A percentile compares a stretch with the other conserved stretches of the same genome.
phyloP scores from a whole-genome alignment of 1,139 yeast species.

The Scheffersomyces lignicola region DNA sequence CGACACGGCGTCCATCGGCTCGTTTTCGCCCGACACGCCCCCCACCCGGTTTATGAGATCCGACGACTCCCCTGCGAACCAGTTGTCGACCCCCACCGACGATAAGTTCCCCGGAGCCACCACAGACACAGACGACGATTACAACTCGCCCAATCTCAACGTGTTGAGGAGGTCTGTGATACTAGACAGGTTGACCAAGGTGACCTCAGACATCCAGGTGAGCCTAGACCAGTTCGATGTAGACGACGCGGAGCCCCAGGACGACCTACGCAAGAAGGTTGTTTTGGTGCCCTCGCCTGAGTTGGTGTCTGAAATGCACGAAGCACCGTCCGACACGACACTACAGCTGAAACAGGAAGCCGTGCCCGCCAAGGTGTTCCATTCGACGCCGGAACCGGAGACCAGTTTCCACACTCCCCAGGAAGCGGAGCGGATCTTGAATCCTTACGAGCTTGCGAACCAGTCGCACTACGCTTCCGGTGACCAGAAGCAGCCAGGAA shows the following conservation, averaged over 20 bases:
- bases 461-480: no score
- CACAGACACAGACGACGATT: slow-evolving; percentile 12
- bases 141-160: slow-evolving; percentile 9
- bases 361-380: not conserved
- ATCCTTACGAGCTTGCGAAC: no score
- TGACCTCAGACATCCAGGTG: slow-evolving; percentile 42
- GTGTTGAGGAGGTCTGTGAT: slow-evolving; percentile 37
- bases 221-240: slow-evolving; percentile 26
- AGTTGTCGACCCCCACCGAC: slow-evolving; percentile 4
- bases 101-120: slow-evolving; percentile 2
- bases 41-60: slow-evolving; percentile 11
- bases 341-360: no score
- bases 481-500: no score
- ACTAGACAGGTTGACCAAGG: slow-evolving; percentile 40
- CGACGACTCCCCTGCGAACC: not conserved
- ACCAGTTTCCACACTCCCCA: not conserved
- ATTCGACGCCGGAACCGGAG: not conserved
- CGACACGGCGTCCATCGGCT: slow-evolving; percentile 31
- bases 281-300: no score
- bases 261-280: no score
- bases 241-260: slow-evolving; percentile 9
- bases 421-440: no score
- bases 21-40: slow-evolving; percentile 40
- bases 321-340: no score
- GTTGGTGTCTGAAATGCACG: no score